Evolutionary conservation across 2,329 filamentous ascomycete species (phyloP).

Genomic region (Tetracladium maxilliforme): DNA sequence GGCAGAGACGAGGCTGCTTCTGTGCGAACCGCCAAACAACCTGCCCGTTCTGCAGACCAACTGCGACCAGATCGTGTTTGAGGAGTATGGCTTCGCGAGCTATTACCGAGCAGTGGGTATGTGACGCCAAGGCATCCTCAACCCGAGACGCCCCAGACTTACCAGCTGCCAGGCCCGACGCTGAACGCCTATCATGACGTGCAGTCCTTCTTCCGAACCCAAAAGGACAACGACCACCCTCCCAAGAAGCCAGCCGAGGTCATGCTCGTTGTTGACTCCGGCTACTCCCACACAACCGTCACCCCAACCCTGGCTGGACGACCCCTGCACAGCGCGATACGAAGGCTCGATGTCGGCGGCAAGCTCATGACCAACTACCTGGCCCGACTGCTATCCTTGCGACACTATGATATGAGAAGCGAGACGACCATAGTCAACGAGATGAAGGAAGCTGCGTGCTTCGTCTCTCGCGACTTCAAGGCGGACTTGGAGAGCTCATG

Average conservation of each 20-base stretch:
- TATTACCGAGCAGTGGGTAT: conserved; percentile 64
- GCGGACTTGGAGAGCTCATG: conserved; percentile 68
- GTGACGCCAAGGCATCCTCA: no score
- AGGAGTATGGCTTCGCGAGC: conserved; percentile 85
- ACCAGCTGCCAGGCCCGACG: conserved; percentile 37
- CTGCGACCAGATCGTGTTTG: conserved; percentile 93
- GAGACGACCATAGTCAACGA: conserved; percentile 90
- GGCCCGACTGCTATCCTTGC: conserved; percentile 74
- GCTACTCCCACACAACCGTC: conserved; percentile 85
- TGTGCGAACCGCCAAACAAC: conserved; percentile 77
- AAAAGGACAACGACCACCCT: conserved; percentile 26
- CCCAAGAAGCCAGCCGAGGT: conserved; percentile 53
- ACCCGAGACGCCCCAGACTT: conserved; percentile 3
- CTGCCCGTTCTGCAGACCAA: conserved; percentile 72
- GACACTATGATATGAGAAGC: conserved; percentile 91
- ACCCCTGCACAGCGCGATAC: conserved; percentile 66
- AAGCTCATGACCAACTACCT: conserved; percentile 90
- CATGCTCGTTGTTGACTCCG: conserved; percentile 77
- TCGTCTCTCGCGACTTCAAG: conserved; percentile 64
- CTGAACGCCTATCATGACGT: conserved; percentile 76
- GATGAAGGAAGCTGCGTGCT: conserved; percentile 85
- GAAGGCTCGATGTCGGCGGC: conserved; percentile 79
- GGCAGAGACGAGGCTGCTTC: conserved; percentile 64
- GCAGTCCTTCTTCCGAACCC: conserved; percentile 51
- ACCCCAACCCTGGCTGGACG: conserved; percentile 73